phyloP scores from a whole-genome alignment of 2,329 filamentous ascomycete genomes.

The Ascomycota sp. region DNA sequence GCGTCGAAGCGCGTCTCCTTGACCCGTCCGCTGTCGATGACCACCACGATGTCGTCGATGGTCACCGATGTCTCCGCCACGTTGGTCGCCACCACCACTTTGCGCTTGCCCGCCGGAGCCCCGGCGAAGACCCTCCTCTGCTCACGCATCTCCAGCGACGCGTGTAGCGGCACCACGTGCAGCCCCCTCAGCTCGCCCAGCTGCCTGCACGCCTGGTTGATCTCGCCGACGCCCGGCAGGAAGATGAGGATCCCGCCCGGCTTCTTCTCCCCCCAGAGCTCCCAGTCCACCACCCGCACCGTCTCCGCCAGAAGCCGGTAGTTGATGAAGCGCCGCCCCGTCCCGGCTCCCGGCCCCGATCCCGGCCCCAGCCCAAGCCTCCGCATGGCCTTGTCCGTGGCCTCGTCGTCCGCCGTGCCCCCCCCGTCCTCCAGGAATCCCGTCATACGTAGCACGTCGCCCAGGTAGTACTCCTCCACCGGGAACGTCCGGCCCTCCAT shows the following conservation, averaged over 20 bases:
- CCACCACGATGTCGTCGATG: constrained; percentile 89
- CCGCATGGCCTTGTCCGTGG: constrained; percentile 37
- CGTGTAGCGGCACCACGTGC: constrained; percentile 74
- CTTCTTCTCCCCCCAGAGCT: constrained; percentile 44
- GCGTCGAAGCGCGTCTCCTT: constrained; percentile 94
- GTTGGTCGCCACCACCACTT: constrained; percentile 88
- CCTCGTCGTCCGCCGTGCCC: constrained; percentile 22
- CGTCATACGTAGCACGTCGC: constrained; percentile 67
- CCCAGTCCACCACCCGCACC: constrained; percentile 60
- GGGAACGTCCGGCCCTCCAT: constrained; percentile 81
- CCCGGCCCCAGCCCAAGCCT: constrained; percentile 54
- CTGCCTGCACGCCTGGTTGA: constrained; percentile 56
- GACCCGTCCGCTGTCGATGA: constrained; percentile 86
- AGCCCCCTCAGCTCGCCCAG: constrained; percentile 41
- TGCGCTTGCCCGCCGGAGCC: constrained; percentile 61
- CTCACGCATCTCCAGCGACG: constrained; percentile 72
- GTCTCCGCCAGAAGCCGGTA: constrained; percentile 70
- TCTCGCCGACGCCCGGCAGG: constrained; percentile 78
- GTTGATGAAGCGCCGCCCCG: constrained; percentile 82
- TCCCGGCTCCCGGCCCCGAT: no score
- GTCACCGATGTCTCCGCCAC: constrained; percentile 97
- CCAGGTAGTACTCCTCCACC: constrained; percentile 74
- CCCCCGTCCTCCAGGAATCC: constrained; percentile 44
- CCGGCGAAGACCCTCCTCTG: constrained; percentile 70
- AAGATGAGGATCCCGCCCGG: constrained; percentile 83